phyloP scores from a whole-genome alignment of 768 basidiomycete genomes.

The Lentinula lateritia region DNA sequence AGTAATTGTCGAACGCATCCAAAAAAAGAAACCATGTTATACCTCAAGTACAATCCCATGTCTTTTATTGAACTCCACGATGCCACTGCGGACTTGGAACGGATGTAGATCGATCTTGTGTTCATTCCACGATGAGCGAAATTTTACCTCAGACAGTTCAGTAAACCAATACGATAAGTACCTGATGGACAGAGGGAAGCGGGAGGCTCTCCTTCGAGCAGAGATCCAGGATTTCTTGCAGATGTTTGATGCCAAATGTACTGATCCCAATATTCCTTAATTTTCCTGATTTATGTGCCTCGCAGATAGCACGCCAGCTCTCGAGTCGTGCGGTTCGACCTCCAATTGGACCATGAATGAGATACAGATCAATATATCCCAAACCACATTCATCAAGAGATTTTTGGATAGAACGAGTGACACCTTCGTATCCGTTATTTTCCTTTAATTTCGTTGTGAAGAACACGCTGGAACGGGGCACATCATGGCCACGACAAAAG shows the following conservation, averaged over 20 bases:
- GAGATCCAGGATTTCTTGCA: conserved; percentile 40
- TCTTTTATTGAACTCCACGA: conserved; percentile 53
- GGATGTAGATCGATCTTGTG: conserved; percentile 54
- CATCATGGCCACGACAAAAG: conserved; percentile 40
- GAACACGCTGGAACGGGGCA: conserved; percentile 56
- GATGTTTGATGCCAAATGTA: conserved; percentile 53
- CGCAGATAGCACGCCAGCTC: conserved; percentile 62
- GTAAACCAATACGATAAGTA: conserved; percentile 16
- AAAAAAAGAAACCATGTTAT: conserved; percentile 12
- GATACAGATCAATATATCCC: conserved; percentile 67
- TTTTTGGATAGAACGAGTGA: conserved; percentile 42
- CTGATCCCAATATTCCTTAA: conserved; percentile 63
- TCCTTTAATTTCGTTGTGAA: conserved; percentile 66
- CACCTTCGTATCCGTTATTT: conserved; percentile 48
- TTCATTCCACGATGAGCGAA: conserved; percentile 5
- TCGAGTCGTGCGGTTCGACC: conserved; percentile 50
- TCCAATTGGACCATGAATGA: conserved; percentile 65
- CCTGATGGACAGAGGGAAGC: conserved; percentile 59
- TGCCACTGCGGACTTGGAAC: conserved; percentile 61
- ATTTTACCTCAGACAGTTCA: neutral
- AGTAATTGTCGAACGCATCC: neutral
- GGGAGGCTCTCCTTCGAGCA: conserved; percentile 30
- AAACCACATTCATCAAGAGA: conserved; percentile 50
- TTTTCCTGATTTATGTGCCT: conserved; percentile 55
- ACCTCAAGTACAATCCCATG: conserved; percentile 62